phyloP scores from a whole-genome alignment of 2,329 filamentous ascomycete genomes.

The Scorias spongiosa region DNA sequence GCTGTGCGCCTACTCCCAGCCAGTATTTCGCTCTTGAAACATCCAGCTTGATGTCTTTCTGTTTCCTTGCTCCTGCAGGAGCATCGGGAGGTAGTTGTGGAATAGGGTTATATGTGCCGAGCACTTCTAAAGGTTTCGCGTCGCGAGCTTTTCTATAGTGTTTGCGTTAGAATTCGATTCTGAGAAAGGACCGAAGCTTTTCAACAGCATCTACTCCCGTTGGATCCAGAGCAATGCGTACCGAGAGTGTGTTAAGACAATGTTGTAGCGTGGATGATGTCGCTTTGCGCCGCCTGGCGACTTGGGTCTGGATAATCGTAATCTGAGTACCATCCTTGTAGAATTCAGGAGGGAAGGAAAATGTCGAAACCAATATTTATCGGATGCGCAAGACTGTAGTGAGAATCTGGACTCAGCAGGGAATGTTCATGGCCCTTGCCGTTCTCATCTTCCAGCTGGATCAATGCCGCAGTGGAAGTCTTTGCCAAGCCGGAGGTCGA shows the following conservation, averaged over 20 bases:
- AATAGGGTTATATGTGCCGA: conserved; percentile 50
- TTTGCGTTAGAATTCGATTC: neutral
- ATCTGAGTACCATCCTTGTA: conserved; percentile 63
- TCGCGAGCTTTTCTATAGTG: conserved; percentile 61
- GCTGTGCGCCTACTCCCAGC: conserved; percentile 92
- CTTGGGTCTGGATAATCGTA: conserved; percentile 87
- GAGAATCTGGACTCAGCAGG: too few species aligned
- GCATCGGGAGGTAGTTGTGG: conserved; percentile 40
- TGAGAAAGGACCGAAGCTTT: neutral
- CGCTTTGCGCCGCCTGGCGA: conserved; percentile 37
- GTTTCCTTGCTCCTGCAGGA: conserved; percentile 42
- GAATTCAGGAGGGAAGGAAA: too few species aligned
- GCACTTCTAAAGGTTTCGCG: conserved; percentile 81
- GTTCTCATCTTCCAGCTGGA: neutral
- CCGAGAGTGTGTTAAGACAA: conserved; percentile 87
- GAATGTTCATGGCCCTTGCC: too few species aligned
- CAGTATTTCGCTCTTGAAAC: conserved; percentile 73
- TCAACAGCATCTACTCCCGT: too few species aligned
- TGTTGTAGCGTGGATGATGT: conserved; percentile 91
- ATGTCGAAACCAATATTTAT: too few species aligned
- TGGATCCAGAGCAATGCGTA: conserved; percentile 28
- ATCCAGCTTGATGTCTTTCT: conserved; percentile 88
- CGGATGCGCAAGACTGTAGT: too few species aligned
- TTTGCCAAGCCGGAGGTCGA: neutral
- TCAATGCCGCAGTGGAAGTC: neutral